These are phyloP conservation scores for Xenoacremonium recifei DNA, from an alignment of 2,329 filamentous ascomycete species.

Conservation along the genomic window DNA sequence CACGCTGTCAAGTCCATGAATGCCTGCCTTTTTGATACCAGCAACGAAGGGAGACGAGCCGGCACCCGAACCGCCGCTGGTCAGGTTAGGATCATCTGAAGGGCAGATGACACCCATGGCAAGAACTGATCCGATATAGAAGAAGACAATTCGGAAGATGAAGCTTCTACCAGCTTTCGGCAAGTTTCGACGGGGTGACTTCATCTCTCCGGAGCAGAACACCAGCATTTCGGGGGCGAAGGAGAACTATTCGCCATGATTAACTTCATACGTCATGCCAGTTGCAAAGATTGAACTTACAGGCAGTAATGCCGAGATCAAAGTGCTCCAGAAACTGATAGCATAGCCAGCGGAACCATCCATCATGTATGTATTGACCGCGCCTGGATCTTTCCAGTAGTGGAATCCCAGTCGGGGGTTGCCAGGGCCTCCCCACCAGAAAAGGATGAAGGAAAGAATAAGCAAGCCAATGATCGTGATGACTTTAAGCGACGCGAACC, in stretches of 20 bases:
- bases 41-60: constrained; percentile 57
- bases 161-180: constrained; percentile 9
- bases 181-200: constrained; percentile 31
- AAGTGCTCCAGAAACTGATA: no score
- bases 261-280: no score
- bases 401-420: constrained; percentile 44
- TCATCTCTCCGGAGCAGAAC: constrained; percentile 35
- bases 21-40: constrained; percentile 44
- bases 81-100: constrained; percentile 2
- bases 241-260: no score
- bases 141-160: constrained; percentile 10
- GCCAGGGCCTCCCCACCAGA: constrained; percentile 43
- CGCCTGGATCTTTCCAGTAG: constrained; percentile 43
- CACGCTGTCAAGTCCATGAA: constrained; percentile 42
- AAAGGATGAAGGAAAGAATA: constrained; percentile 48
- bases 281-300: no score
- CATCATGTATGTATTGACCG: constrained; percentile 32
- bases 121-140: constrained; percentile 8
- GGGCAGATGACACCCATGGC: constrained; percentile 6
- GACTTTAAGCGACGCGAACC: constrained; percentile 48
- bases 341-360: constrained; percentile 32
- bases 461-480: constrained; percentile 49
- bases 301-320: no score
- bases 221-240: constrained; percentile 22
- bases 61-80: constrained; percentile 7